Percentiles rank a stretch among this genome's conserved stretches.
phyloP scores from a whole-genome alignment of 2,329 filamentous ascomycete genomes.

The Diplodia intermedia region DNA sequence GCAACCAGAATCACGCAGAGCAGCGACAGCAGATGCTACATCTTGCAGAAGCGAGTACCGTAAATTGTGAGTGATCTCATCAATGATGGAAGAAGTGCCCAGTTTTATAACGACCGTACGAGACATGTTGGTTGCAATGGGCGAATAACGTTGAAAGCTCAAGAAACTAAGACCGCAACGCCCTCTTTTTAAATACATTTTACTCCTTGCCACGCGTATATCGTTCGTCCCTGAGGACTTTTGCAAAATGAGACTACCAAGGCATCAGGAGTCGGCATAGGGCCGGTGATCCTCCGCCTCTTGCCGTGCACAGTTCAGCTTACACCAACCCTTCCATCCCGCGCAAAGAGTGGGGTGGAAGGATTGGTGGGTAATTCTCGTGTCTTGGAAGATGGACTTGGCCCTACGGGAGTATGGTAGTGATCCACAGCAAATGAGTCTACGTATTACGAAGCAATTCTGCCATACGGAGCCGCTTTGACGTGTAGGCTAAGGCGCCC shows the following conservation, averaged over 20 bases:
- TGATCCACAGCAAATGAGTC: neutral
- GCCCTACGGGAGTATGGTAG: neutral
- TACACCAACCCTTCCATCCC: neutral
- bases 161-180: neutral
- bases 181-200: neutral
- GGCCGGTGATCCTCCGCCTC: neutral
- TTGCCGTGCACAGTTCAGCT: neutral
- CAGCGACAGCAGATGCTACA: slow-evolving; percentile 1
- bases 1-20: slow-evolving; percentile 2
- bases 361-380: too few species aligned
- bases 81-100: slow-evolving; percentile 15
- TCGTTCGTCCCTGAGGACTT: neutral
- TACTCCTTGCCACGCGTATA: too few species aligned
- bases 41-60: slow-evolving; percentile 8
- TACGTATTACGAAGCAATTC: neutral
- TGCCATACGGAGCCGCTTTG: neutral
- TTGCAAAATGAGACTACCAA: neutral
- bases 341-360: neutral
- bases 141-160: too few species aligned
- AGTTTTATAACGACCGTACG: slow-evolving; percentile 11
- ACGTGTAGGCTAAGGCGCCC: neutral
- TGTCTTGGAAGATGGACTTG: neutral
- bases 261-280: neutral
- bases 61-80: slow-evolving; percentile 5
- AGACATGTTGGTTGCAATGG: neutral